A percentile compares a stretch with the other conserved stretches of the same genome.
phyloP scores from a whole-genome alignment of 163 green algal genomes.

The Volvox carteri region DNA sequence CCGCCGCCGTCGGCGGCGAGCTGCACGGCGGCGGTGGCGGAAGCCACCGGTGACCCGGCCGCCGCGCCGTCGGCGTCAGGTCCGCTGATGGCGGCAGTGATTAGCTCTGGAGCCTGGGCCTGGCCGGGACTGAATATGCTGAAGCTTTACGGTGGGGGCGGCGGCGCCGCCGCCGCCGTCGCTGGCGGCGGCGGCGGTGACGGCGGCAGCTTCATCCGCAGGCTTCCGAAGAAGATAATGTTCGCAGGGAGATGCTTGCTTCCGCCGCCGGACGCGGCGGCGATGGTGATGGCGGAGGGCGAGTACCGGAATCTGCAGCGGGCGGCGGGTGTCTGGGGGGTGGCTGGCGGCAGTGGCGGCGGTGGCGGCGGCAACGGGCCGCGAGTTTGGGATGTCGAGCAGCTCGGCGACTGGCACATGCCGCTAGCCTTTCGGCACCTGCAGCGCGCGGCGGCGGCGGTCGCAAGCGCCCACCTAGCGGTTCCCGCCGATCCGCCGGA shows the following conservation, averaged over 20 bases:
- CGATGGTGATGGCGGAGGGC: neutral
- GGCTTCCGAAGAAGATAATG: too few species aligned
- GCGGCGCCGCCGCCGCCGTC: neutral
- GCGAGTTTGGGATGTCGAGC: neutral
- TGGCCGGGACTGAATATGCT: neutral
- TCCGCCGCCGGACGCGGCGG: neutral
- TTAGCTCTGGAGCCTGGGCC: neutral
- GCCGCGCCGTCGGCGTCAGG: neutral
- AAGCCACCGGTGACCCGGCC: neutral
- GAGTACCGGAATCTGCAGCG: neutral
- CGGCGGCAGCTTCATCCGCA: neutral
- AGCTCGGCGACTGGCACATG: constrained; percentile 19
- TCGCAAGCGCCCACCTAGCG: neutral
- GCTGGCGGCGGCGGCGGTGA: neutral
- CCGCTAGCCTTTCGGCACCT: constrained; percentile 16
- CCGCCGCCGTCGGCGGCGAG: neutral
- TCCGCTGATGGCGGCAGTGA: neutral
- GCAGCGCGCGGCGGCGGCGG: neutral
- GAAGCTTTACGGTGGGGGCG: neutral
- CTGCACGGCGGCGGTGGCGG: neutral
- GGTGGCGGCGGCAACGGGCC: neutral
- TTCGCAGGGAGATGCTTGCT: neutral
- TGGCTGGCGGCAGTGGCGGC: constrained; percentile 14
- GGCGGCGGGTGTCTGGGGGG: neutral
- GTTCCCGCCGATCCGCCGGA: neutral